Conservation (phyloP, 2,329 filamentous ascomycete genomes). For the Pseudocercospora ulei region DNA sequence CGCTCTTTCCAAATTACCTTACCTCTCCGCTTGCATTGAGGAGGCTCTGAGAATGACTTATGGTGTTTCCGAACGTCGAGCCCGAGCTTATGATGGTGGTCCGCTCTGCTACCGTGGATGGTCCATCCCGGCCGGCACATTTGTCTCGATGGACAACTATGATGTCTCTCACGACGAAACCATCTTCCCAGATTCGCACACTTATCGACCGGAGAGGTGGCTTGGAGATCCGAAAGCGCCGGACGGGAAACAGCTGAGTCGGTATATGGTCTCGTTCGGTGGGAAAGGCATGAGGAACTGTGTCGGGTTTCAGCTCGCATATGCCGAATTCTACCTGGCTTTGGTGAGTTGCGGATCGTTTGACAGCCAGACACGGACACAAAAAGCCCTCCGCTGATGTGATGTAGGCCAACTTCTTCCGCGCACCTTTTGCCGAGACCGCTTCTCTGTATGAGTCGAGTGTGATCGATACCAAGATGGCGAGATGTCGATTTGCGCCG, state of each 20-base stretch:
- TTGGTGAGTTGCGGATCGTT: neutral
- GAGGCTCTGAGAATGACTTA: slow-evolving; percentile 21
- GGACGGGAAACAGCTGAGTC: slow-evolving; percentile 11
- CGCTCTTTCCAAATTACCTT: slow-evolving; percentile 17
- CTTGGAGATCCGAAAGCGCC: slow-evolving; percentile 13
- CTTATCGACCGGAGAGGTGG: slow-evolving; percentile 18
- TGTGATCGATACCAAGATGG: slow-evolving; percentile 1
- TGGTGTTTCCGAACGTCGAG: slow-evolving; percentile 18
- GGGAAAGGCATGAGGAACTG: slow-evolving; percentile 15
- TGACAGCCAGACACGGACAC: too few relatives aligned
- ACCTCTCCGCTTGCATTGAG: slow-evolving; percentile 16
- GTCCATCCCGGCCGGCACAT: slow-evolving; percentile 17
- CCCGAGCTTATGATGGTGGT: slow-evolving; percentile 12
- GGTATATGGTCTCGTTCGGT: slow-evolving; percentile 12
- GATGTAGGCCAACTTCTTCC: slow-evolving; percentile 13
- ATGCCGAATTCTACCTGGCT: slow-evolving; percentile 13
- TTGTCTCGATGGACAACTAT: slow-evolving; percentile 16
- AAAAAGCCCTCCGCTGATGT: neutral
- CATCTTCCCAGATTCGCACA: slow-evolving; percentile 16
- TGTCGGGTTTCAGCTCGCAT: slow-evolving; percentile 14
- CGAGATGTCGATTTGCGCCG: slow-evolving; percentile 1
- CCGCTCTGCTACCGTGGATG: slow-evolving; percentile 16
- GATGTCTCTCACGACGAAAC: slow-evolving; percentile 14
- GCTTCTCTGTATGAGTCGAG: slow-evolving; percentile 1
- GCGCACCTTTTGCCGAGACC: slow-evolving; percentile 5